Evolutionary conservation across 176 grass and related monocot genomes (phyloP).

Genomic region (Rhynchospora breviuscula): DNA sequence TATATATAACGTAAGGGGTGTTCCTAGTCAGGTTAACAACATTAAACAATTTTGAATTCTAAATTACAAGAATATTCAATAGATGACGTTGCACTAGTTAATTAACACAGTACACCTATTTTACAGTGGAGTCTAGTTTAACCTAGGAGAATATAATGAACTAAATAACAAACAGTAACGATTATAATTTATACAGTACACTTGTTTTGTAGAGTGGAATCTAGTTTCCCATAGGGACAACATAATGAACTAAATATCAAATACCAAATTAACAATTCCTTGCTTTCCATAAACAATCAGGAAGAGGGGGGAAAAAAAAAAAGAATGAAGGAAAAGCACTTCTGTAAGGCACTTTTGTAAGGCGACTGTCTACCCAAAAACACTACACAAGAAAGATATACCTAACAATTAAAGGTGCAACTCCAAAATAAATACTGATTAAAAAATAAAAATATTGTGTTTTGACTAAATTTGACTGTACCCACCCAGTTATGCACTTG

Average conservation of each 20-base stretch:
- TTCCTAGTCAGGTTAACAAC: too few relatives aligned
- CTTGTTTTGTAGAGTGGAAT: background rate
- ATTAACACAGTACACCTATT: background rate
- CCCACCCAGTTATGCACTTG: background rate
- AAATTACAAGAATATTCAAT: too few relatives aligned
- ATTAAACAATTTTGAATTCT: too few relatives aligned
- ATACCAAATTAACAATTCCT: background rate
- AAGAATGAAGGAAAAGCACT: background rate
- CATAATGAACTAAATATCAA: background rate
- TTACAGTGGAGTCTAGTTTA: background rate
- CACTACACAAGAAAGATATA: background rate
- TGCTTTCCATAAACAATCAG: background rate
- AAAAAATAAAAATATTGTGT: background rate
- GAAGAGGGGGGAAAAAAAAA: background rate
- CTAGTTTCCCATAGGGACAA: background rate
- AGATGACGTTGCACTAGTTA: too few relatives aligned
- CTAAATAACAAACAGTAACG: background rate
- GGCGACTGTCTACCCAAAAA: background rate
- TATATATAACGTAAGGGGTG: background rate
- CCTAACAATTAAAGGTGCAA: conserved; percentile 11
- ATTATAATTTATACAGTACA: background rate
- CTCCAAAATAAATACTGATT: background rate
- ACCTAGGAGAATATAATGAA: background rate
- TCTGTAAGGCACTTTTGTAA: background rate
- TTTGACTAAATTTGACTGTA: background rate